phyloP scores from a whole-genome alignment of 371 early-diverging fungal species.

The Mucor sp. region DNA sequence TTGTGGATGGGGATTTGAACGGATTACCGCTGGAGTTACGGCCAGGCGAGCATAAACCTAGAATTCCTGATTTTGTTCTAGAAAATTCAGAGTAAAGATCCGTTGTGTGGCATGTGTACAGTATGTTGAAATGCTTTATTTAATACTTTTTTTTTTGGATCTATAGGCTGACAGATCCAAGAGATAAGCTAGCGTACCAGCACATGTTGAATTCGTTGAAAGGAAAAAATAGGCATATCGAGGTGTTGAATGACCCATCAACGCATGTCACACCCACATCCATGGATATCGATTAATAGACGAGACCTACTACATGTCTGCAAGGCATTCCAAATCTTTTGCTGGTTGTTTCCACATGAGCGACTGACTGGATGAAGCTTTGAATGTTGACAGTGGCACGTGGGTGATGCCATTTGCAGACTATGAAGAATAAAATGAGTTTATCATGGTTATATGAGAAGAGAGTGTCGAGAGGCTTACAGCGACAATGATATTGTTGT shows the following conservation, averaged over 20 bases:
- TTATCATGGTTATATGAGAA: neutral
- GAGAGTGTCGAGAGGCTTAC: neutral
- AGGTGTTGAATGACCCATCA: constrained; percentile 10
- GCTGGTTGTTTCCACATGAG: neutral
- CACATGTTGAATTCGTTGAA: neutral
- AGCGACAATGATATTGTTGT: neutral
- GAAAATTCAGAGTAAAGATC: constrained; percentile 8
- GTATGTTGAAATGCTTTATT: neutral
- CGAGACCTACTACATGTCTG: neutral
- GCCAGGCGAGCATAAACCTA: constrained; percentile 24
- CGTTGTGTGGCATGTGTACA: neutral
- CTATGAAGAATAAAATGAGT: neutral
- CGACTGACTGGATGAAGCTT: neutral
- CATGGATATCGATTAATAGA: constrained; percentile 15
- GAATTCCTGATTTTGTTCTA: constrained; percentile 29
- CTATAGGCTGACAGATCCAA: constrained; percentile 13
- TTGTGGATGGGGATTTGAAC: neutral
- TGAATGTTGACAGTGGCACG: neutral
- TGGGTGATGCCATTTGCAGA: neutral
- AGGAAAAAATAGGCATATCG: neutral
- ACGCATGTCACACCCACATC: constrained; percentile 5
- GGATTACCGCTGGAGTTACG: constrained; percentile 22
- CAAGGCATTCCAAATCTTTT: neutral
- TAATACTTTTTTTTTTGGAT: neutral
- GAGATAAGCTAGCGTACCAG: constrained; percentile 16